Percentiles rank a stretch among this genome's conserved stretches.
Evolutionary conservation across 345 rosid genomes (phyloP).

Genomic region (Salix arbutifolia): DNA sequence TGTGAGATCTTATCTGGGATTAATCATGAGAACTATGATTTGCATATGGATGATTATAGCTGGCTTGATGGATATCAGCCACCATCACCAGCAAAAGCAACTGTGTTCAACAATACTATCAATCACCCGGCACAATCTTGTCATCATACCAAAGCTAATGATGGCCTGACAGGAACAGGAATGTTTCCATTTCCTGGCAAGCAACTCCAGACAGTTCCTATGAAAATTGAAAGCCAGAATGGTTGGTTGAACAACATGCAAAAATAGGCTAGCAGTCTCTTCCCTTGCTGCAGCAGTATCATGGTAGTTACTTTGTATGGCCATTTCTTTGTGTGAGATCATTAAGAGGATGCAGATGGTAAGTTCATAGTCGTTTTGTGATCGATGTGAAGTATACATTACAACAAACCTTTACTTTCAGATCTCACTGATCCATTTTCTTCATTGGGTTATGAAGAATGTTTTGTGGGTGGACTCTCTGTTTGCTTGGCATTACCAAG

Average conservation of each 20-base stretch:
- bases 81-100: slow-evolving; percentile 41
- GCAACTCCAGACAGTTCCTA: slow-evolving; percentile 49
- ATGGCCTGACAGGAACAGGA: slow-evolving; percentile 47
- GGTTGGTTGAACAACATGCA: slow-evolving; percentile 51
- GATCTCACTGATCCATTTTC: slow-evolving; percentile 3
- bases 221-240: slow-evolving; percentile 43
- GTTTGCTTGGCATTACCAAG: slow-evolving; percentile 40
- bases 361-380: slow-evolving; percentile 8
- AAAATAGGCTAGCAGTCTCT: slow-evolving; percentile 51
- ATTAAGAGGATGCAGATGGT: slow-evolving; percentile 45
- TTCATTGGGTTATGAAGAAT: slow-evolving; percentile 42
- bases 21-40: slow-evolving; percentile 26
- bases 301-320: slow-evolving; percentile 67
- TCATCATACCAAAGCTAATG: too few species aligned
- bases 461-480: slow-evolving; percentile 53
- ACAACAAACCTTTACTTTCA: neutral
- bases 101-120: slow-evolving; percentile 38
- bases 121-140: slow-evolving; percentile 22
- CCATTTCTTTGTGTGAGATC: slow-evolving; percentile 76
- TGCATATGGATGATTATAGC: slow-evolving; percentile 74
- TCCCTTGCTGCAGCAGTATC: slow-evolving; percentile 65
- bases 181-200: slow-evolving; percentile 89
- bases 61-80: slow-evolving; percentile 96
- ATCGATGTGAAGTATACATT: neutral
- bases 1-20: slow-evolving; percentile 40